Evolutionary conservation across 208 protist species (phyloP).

Genomic region (Acanthamoeba castellanii): DNA sequence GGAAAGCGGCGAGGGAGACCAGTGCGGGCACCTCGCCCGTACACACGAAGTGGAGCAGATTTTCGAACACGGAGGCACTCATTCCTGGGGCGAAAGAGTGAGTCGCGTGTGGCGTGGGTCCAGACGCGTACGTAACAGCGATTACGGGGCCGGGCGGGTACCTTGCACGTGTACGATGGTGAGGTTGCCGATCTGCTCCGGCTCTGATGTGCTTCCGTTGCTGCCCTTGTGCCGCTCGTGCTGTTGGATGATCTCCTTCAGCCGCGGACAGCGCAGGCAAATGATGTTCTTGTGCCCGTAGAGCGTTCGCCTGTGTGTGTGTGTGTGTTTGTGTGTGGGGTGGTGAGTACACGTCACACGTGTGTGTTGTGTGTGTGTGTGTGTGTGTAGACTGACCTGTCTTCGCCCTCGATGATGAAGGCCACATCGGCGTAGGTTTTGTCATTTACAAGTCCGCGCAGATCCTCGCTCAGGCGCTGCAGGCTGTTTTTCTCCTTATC

Average conservation of each 20-base stretch:
- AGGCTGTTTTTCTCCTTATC: slow-evolving; percentile 43
- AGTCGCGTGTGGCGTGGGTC: background rate
- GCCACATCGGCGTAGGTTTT: slow-evolving; percentile 62
- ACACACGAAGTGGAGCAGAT: slow-evolving; percentile 5
- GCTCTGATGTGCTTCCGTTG: background rate
- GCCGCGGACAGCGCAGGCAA: background rate
- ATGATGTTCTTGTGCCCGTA: slow-evolving; percentile 65
- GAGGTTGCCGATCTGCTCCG: slow-evolving; percentile 11
- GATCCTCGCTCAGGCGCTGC: slow-evolving; percentile 27
- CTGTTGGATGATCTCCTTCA: slow-evolving; percentile 34
- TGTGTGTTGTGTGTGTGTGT: background rate
- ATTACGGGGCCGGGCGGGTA: background rate
- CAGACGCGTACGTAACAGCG: too few species aligned
- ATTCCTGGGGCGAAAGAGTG: background rate
- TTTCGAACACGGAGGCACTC: slow-evolving; percentile 20
- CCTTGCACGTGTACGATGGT: slow-evolving; percentile 52
- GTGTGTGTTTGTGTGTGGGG: too few species aligned
- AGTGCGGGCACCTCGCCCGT: slow-evolving; percentile 15
- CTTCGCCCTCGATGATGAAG: slow-evolving; percentile 51
- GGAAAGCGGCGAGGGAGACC: background rate
- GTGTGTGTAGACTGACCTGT: too few species aligned
- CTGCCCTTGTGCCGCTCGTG: slow-evolving; percentile 11
- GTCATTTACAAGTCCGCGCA: slow-evolving; percentile 53
- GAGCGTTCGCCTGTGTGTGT: background rate
- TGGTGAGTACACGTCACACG: too few species aligned